phyloP scores from a whole-genome alignment of 2,329 filamentous ascomycete genomes.

The Fusarium staphyleae region DNA sequence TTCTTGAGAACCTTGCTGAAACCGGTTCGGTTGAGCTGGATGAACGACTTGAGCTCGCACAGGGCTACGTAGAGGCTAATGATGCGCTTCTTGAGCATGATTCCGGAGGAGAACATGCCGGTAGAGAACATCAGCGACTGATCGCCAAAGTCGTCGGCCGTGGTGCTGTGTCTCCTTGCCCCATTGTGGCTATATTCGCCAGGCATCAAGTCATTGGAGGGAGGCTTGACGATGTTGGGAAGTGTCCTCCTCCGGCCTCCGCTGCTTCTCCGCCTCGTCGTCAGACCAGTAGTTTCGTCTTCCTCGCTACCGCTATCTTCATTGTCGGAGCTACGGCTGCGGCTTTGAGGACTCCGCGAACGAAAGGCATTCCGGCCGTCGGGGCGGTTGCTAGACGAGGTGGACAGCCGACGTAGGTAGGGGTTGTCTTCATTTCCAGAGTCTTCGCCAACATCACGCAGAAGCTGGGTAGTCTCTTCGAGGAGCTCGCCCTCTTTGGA shows the following conservation, averaged over 20 bases:
- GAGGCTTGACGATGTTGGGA: constrained; percentile 46
- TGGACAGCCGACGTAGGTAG: constrained; percentile 45
- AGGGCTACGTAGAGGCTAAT: constrained; percentile 88
- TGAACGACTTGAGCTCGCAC: constrained; percentile 94
- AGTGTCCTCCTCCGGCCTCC: constrained; percentile 50
- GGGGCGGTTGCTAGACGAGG: constrained; percentile 29
- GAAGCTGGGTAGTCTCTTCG: constrained; percentile 78
- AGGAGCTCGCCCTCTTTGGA: constrained; percentile 89
- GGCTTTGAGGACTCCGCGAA: constrained; percentile 50
- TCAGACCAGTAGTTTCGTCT: constrained; percentile 64
- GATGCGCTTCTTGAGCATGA: constrained; percentile 92
- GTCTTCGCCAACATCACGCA: constrained; percentile 74
- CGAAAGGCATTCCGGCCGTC: constrained; percentile 30
- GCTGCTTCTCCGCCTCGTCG: constrained; percentile 55
- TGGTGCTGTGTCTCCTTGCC: constrained; percentile 67
- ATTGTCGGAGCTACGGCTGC: constrained; percentile 59
- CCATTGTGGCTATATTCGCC: constrained; percentile 63
- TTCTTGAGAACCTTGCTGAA: constrained; percentile 98
- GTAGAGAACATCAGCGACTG: constrained; percentile 71
- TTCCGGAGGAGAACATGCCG: constrained; percentile 68
- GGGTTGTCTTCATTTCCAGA: constrained; percentile 52
- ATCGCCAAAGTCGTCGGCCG: constrained; percentile 81
- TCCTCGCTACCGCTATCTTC: constrained; percentile 72
- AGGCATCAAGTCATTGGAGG: constrained; percentile 65
- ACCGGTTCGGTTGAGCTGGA: constrained; percentile 94